Evolutionary conservation across 768 basidiomycete species (phyloP), one percentile per base, ranked within the genome.

Genomic region (Boletus pseudo-olivaceus): DNA sequence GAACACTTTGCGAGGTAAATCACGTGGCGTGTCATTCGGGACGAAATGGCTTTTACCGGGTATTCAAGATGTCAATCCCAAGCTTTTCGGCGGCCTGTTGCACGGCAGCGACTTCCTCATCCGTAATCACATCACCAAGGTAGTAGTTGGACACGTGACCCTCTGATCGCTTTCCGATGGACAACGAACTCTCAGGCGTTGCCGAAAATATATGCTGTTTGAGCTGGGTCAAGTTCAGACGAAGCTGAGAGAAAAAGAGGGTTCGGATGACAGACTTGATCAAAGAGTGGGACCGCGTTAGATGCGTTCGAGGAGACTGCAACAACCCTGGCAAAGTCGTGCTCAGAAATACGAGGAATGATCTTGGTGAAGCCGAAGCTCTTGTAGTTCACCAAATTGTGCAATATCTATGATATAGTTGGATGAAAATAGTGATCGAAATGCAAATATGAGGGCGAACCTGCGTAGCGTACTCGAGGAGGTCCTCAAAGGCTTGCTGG

Each of bases 61-160:
- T 94, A 67, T 93, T 93, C 54, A 93, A 67, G 10, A 90, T 79
- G 57, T 90, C 87, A 46, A 94, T 67, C n/a, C 78, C 82, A 29
- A 88, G 75, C 56, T 82, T 82, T 70, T 94, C 93, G 3, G 88
- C 85, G 1, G 84, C 84, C 8, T 74, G 75, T 67, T 93, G 92
- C 23, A 94, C 80, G 1, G 79, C 78, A 23, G 83, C 82, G 7
- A 93, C 90, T 65, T 93, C 93, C 0, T 82, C 82, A 55, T 92
- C 88, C n/a, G 79, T 77, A 20, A 87, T 82, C 10, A 79, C 66
- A 55, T 87, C 78, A 1, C 90, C 90, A 27, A 86, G 82, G 65
- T 95, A 95, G 69, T 94, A 95, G 66, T 92, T 90, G 30, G 86
- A 89, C 49, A 90, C 67, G 55, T 93, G 90, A 1, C 92, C 92